Percentiles rank a stretch among this genome's conserved stretches.
These are phyloP conservation scores for Asterophora parasitica DNA, from an alignment of 768 basidiomycete species.

Conservation along the genomic window DNA sequence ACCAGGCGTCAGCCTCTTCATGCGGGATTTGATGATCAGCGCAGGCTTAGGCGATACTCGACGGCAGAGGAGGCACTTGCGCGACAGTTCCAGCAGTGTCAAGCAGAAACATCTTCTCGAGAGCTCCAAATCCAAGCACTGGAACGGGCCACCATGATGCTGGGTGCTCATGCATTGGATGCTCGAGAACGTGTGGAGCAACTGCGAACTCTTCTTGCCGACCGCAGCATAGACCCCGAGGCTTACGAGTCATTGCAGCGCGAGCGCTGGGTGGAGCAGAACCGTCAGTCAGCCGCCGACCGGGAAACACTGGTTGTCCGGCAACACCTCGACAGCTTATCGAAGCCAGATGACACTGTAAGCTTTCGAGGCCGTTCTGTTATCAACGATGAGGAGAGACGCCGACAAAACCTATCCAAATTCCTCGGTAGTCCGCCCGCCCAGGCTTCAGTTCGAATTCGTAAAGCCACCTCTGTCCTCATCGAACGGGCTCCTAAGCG, in stretches of 20 bases:
- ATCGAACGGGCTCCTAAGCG: slow-evolving; percentile 27
- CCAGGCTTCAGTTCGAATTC: slow-evolving; percentile 23
- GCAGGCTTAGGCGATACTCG: slow-evolving; percentile 36
- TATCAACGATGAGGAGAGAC: slow-evolving; percentile 23
- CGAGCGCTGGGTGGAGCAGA: slow-evolving; percentile 50
- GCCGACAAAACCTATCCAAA: slow-evolving; percentile 29
- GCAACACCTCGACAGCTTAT: slow-evolving; percentile 29
- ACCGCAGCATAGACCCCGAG: slow-evolving; percentile 34
- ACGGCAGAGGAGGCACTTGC: slow-evolving; percentile 39
- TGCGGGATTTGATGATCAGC: slow-evolving; percentile 7
- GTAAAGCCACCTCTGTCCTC: slow-evolving; percentile 23
- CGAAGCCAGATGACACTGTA: background rate
- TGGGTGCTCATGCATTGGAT: slow-evolving; percentile 41
- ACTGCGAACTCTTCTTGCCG: slow-evolving; percentile 32
- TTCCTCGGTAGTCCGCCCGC: slow-evolving; percentile 35
- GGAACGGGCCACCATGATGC: slow-evolving; percentile 36
- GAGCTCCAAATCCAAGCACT: slow-evolving; percentile 46
- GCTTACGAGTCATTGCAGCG: slow-evolving; percentile 35
- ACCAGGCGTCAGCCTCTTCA: background rate
- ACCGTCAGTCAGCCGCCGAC: slow-evolving; percentile 31
- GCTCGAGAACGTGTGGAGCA: slow-evolving; percentile 37
- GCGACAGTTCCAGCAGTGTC: slow-evolving; percentile 27
- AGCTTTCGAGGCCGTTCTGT: slow-evolving; percentile 6
- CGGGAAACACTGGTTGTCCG: slow-evolving; percentile 32
- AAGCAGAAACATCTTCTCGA: slow-evolving; percentile 29